Percentiles rank a stretch among this genome's conserved stretches.
Evolutionary conservation across 2,329 filamentous ascomycete genomes (phyloP).

Genomic region (Fusarium concolor): DNA sequence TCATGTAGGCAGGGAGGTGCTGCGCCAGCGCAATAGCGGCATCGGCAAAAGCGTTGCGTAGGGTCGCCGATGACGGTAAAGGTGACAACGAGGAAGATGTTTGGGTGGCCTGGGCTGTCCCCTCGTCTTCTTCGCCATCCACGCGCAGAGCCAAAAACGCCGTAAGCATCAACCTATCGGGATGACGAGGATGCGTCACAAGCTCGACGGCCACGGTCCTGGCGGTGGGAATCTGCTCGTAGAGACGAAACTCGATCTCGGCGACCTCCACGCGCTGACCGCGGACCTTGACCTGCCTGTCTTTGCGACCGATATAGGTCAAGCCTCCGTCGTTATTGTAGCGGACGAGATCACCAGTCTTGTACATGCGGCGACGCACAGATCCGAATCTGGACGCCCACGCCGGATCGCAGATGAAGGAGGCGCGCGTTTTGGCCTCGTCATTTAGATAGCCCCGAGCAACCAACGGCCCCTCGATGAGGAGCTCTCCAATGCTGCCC

Average conservation of each 20-base stretch:
- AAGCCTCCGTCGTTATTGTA: constrained; percentile 51
- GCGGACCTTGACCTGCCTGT: constrained; percentile 66
- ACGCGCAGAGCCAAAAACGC: constrained; percentile 4
- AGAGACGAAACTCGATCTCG: constrained; percentile 36
- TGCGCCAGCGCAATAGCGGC: constrained; percentile 7
- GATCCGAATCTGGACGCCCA: constrained; percentile 19
- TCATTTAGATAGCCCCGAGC: constrained; percentile 10
- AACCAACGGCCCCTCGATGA: constrained; percentile 11
- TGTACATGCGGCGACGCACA: constrained; percentile 22
- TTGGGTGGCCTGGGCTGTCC: constrained; percentile 7
- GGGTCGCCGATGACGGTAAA: constrained; percentile 7
- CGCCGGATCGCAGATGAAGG: constrained; percentile 46
- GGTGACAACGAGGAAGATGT: constrained; percentile 8
- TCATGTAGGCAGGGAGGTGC: constrained; percentile 10
- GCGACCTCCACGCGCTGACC: constrained; percentile 64
- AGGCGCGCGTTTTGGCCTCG: constrained; percentile 21
- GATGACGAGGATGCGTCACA: constrained; percentile 8
- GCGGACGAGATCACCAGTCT: constrained; percentile 34
- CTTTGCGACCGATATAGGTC: constrained; percentile 61
- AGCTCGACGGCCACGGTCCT: constrained; percentile 8
- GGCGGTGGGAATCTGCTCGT: constrained; percentile 19
- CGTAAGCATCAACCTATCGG: constrained; percentile 9
- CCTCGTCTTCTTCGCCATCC: constrained; percentile 10
- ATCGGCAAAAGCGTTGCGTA: constrained; percentile 6
- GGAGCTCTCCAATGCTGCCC: constrained; percentile 9